Evolutionary conservation across 179 eudicot genomes (phyloP).

Genomic region (Sideroxylon spinosum): DNA sequence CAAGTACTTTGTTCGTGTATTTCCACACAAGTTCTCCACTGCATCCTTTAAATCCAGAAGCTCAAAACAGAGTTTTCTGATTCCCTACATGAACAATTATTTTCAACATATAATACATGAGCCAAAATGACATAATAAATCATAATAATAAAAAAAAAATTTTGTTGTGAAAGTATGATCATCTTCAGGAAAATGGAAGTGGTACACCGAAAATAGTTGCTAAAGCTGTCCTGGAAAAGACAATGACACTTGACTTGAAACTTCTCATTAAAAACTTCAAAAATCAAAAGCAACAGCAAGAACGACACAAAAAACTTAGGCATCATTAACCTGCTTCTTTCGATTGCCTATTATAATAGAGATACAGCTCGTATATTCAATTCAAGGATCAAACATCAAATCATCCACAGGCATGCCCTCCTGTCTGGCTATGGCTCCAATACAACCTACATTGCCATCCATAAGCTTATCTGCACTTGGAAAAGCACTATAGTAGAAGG

Average conservation of each 20-base stretch:
- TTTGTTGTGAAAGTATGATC: neutral
- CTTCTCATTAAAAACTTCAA: too few relatives aligned
- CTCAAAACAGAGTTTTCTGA: slow-evolving; percentile 87
- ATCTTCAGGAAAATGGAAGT: neutral
- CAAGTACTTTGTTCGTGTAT: slow-evolving; percentile 72
- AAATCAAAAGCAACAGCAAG: too few relatives aligned
- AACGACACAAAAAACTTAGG: too few relatives aligned
- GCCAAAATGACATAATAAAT: neutral
- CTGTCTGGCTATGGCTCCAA: neutral
- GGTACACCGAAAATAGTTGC: too few relatives aligned
- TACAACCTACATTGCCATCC: neutral
- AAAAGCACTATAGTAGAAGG: too few relatives aligned
- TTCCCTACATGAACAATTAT: slow-evolving; percentile 50
- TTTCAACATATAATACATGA: neutral
- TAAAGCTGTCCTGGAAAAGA: too few relatives aligned
- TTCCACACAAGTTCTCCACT: slow-evolving; percentile 89
- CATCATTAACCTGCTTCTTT: too few relatives aligned
- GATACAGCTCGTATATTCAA: too few relatives aligned
- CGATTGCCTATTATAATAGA: too few relatives aligned
- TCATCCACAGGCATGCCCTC: neutral
- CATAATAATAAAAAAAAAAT: neutral
- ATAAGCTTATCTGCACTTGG: too few relatives aligned
- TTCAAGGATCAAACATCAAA: neutral
- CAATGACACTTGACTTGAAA: too few relatives aligned
- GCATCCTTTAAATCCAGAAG: slow-evolving; percentile 97